A percentile compares a stretch with the other conserved stretches of the same genome.
These are phyloP conservation scores for Verticillium alfalfae DNA, from an alignment of 2,329 filamentous ascomycete genomes.

Conservation along the genomic window DNA sequence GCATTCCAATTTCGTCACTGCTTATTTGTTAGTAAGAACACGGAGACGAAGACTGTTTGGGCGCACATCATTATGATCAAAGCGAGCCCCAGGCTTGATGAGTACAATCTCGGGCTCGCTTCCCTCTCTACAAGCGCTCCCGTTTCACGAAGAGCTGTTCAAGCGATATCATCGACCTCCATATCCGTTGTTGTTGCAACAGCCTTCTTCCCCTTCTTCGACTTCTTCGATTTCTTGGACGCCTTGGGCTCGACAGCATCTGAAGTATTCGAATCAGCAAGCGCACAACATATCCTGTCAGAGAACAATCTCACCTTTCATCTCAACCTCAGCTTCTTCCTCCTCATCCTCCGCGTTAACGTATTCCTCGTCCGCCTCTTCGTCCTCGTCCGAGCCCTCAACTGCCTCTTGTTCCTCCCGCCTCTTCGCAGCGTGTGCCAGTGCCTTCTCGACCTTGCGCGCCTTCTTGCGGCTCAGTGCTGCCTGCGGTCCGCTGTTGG, in stretches of 20 bases:
- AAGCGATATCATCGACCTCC: not conserved
- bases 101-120: not conserved
- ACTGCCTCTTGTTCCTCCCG: not conserved
- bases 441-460: slow-evolving; percentile 49
- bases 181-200: not conserved
- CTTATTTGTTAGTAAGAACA: no score
- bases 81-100: not conserved
- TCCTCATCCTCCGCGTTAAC: not conserved
- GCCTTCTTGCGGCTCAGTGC: slow-evolving; percentile 49
- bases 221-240: not conserved
- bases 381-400: not conserved
- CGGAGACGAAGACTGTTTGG: no score
- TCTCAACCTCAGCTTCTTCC: not conserved
- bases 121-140: not conserved
- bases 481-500: slow-evolving; percentile 48
- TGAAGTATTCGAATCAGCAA: not conserved
- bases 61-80: not conserved
- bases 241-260: not conserved
- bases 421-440: slow-evolving; percentile 46
- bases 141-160: not conserved
- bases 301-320: not conserved
- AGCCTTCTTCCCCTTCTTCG: not conserved
- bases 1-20: no score
- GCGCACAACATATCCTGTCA: not conserved
- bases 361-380: not conserved